Evolutionary conservation across 768 basidiomycete species (phyloP).

Genomic region (Serendipita sp.): DNA sequence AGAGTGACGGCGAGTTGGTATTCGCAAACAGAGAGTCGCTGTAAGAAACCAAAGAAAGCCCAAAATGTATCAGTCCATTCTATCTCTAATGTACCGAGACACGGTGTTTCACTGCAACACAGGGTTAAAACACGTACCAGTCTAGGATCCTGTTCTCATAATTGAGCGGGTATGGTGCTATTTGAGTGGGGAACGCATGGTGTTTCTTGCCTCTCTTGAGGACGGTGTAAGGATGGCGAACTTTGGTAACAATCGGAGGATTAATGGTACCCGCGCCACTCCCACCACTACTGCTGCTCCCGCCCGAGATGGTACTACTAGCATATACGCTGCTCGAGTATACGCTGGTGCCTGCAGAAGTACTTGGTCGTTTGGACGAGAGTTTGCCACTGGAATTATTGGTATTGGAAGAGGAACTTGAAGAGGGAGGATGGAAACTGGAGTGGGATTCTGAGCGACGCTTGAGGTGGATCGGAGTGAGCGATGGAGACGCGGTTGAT

Average conservation of each 20-base stretch:
- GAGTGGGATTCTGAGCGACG: conserved; percentile 6
- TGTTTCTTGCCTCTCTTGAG: conserved; percentile 2
- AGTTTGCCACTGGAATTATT: not conserved
- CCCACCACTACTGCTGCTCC: too few relatives aligned
- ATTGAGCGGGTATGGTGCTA: not conserved
- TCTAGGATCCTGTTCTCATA: conserved; percentile 3
- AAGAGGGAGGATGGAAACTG: not conserved
- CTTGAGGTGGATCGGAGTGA: not conserved
- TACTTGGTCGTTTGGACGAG: not conserved
- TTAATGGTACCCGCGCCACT: not conserved
- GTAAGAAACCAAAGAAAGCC: not conserved
- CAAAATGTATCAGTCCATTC: too few relatives aligned
- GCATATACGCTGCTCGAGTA: not conserved
- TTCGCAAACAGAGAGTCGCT: not conserved
- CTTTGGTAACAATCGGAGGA: not conserved
- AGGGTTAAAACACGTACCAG: not conserved
- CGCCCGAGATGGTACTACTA: not conserved
- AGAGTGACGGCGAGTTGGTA: not conserved
- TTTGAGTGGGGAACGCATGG: not conserved
- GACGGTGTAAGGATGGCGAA: not conserved
- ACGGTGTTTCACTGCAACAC: too few relatives aligned
- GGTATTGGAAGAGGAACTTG: not conserved
- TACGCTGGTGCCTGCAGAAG: not conserved
- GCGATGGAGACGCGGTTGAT: not conserved
- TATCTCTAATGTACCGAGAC: too few relatives aligned